phyloP scores from a whole-genome alignment of 345 rosid genomes.

The Reutealis trisperma region DNA sequence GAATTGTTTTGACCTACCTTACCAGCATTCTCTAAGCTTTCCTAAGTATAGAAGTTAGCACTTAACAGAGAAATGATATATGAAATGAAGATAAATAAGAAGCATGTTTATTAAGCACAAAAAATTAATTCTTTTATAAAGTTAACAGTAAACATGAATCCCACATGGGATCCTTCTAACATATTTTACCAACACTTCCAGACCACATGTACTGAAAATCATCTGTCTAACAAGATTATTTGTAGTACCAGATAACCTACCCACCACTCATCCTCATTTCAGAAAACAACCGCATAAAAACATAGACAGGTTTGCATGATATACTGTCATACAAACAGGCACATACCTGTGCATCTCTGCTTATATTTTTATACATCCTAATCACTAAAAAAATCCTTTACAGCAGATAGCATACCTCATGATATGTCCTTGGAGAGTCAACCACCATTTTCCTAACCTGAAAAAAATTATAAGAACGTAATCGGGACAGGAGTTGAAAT shows the following conservation, averaged over 20 bases:
- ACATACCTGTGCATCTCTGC: neutral
- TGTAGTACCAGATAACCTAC: neutral
- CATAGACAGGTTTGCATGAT: neutral
- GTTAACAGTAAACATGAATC: neutral
- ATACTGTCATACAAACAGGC: neutral
- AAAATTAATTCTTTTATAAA: neutral
- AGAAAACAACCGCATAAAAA: neutral
- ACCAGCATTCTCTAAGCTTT: neutral
- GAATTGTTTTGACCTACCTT: neutral
- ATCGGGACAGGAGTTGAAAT: constrained; percentile 18
- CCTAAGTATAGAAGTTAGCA: neutral
- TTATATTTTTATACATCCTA: neutral
- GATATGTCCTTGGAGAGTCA: constrained; percentile 93
- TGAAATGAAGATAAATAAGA: neutral
- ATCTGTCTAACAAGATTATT: neutral
- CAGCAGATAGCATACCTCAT: constrained; percentile 61
- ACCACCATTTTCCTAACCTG: constrained; percentile 91
- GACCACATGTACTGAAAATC: neutral
- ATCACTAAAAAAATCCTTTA: constrained; percentile 9
- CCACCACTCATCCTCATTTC: neutral
- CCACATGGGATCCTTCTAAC: neutral
- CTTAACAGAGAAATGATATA: neutral
- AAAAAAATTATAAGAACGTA: constrained; percentile 9
- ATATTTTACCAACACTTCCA: neutral
- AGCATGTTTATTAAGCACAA: neutral